These are phyloP conservation scores for Calycina herbarum DNA, from an alignment of 2,329 filamentous ascomycete species.

Conservation along the genomic window DNA sequence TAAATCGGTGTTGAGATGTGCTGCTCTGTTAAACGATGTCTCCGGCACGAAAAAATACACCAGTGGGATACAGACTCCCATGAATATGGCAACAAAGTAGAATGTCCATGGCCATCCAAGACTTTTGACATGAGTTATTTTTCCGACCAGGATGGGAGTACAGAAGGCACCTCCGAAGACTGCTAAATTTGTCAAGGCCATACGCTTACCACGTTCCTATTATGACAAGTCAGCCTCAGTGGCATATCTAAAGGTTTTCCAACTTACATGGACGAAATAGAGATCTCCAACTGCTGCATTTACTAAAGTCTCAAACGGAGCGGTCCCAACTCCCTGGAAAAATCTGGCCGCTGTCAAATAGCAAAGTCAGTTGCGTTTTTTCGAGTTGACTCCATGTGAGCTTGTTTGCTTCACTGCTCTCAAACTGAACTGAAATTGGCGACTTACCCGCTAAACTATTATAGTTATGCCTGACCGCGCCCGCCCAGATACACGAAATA, in stretches of 20 bases:
- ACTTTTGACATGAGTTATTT: slow-evolving; percentile 63
- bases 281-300: slow-evolving; percentile 88
- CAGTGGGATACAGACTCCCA: slow-evolving; percentile 65
- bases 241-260: not conserved
- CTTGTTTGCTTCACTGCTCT: too few relatives aligned
- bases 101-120: slow-evolving; percentile 89
- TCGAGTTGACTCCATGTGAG: too few relatives aligned
- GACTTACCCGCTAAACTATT: slow-evolving; percentile 56
- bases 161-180: slow-evolving; percentile 71
- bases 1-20: slow-evolving; percentile 69
- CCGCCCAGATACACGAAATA: slow-evolving; percentile 74
- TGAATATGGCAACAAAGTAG: slow-evolving; percentile 84
- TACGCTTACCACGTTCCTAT: slow-evolving; percentile 74
- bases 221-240: not conserved
- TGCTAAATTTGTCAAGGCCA: slow-evolving; percentile 77
- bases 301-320: slow-evolving; percentile 86
- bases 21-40: slow-evolving; percentile 71
- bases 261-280: slow-evolving; percentile 81
- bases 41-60: slow-evolving; percentile 82
- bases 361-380: not conserved
- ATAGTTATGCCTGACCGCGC: slow-evolving; percentile 62
- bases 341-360: slow-evolving; percentile 63
- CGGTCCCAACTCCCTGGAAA: slow-evolving; percentile 81
- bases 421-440: not conserved
- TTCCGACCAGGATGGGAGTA: slow-evolving; percentile 88